These are phyloP conservation scores for Carallia brachiata DNA, from an alignment of 345 rosid genomes.

Conservation along the genomic window DNA sequence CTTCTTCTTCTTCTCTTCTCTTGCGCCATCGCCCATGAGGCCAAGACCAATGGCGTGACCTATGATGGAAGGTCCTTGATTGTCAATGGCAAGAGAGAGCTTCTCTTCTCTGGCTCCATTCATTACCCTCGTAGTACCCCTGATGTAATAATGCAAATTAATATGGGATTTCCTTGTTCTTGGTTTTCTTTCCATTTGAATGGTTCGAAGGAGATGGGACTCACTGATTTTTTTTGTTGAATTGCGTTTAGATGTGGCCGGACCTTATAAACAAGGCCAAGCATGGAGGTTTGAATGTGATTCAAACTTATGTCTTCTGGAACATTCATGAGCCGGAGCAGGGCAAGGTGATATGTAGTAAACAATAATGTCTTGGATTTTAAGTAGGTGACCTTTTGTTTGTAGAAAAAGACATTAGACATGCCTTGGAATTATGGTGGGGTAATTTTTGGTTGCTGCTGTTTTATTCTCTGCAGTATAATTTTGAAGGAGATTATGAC, in stretches of 20 bases:
- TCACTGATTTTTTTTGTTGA: background rate
- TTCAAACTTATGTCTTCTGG: constrained; percentile 70
- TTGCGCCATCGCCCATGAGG: background rate
- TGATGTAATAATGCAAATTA: constrained; percentile 37
- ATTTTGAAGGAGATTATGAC: constrained; percentile 68
- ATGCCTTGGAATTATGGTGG: background rate
- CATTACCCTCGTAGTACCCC: constrained; percentile 86
- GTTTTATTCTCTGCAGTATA: constrained; percentile 38
- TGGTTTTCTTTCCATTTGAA: background rate
- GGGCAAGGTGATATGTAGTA: constrained; percentile 39
- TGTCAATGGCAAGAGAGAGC: constrained; percentile 52
- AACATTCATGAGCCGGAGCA: constrained; percentile 55
- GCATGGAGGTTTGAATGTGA: constrained; percentile 53
- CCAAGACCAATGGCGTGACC: constrained; percentile 21
- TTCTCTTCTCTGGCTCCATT: constrained; percentile 82
- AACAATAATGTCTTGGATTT: too few relatives aligned
- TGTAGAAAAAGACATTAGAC: background rate
- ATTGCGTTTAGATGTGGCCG: constrained; percentile 49
- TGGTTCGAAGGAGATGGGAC: background rate
- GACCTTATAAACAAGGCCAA: constrained; percentile 45
- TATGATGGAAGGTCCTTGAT: constrained; percentile 65
- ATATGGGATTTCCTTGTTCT: background rate
- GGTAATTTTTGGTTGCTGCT: background rate
- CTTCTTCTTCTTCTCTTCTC: constrained; percentile 8
- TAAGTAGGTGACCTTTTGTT: background rate